phyloP scores from a whole-genome alignment of 169 alveolate genomes.

The Cryptosporidium ryanae region DNA sequence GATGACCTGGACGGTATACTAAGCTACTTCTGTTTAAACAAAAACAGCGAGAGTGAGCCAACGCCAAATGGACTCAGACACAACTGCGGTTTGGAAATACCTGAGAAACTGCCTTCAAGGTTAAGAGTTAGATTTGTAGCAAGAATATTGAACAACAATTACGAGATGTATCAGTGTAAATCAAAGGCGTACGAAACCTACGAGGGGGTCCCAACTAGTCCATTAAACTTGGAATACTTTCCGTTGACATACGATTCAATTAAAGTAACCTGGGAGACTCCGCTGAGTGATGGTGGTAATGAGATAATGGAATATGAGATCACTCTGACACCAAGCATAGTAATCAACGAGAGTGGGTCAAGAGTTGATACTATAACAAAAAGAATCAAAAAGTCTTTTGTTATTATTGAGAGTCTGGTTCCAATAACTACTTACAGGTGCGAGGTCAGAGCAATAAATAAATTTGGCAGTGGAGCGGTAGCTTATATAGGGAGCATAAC shows the following conservation, averaged over 20 bases:
- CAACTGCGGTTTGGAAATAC: not conserved
- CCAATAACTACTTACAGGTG: constrained; percentile 22
- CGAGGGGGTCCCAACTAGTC: constrained; percentile 48
- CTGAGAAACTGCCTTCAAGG: constrained; percentile 23
- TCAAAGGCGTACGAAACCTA: constrained; percentile 24
- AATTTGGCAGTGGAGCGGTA: constrained; percentile 38
- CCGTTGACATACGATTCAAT: constrained; percentile 47
- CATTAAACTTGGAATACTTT: constrained; percentile 13
- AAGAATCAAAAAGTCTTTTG: not conserved
- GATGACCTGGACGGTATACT: constrained; percentile 2
- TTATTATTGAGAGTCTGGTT: constrained; percentile 22
- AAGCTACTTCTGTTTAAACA: not conserved
- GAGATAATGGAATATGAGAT: constrained; percentile 10
- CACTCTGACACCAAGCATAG: constrained; percentile 13
- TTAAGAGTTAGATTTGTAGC: constrained; percentile 3
- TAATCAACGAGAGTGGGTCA: not conserved
- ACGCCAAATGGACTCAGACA: not conserved
- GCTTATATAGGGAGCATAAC: constrained; percentile 8
- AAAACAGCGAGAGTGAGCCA: not conserved
- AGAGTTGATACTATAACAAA: constrained; percentile 8
- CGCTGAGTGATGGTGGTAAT: constrained; percentile 34
- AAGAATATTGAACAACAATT: constrained; percentile 10
- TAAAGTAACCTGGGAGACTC: constrained; percentile 27
- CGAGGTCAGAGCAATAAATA: constrained; percentile 29
- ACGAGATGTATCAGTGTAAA: constrained; percentile 30